A percentile compares a stretch with the other conserved stretches of the same genome.
Evolutionary conservation across 192 early-diverging fungal genomes (phyloP).

Genomic region (Helicostylum pulchrum): DNA sequence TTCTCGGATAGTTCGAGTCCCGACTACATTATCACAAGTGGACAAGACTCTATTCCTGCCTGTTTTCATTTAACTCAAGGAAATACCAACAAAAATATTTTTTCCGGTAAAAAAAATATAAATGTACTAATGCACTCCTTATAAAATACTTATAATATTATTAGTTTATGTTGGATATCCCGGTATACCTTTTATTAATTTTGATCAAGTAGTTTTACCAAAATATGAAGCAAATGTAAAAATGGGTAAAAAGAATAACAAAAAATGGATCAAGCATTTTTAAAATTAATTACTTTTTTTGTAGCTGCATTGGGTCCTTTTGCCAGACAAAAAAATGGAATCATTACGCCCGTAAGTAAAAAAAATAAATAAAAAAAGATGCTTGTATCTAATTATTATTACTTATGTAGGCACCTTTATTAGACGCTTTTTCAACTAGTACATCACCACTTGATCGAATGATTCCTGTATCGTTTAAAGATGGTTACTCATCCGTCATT

Average conservation of each 20-base stretch:
- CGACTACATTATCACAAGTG: constrained; percentile 24
- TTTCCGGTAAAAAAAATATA: constrained; percentile 27
- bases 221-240: constrained; percentile 33
- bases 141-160: no score
- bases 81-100: constrained; percentile 2
- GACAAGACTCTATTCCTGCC: constrained; percentile 26
- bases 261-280: background rate
- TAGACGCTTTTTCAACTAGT: background rate
- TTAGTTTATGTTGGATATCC: constrained; percentile 31
- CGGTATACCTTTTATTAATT: constrained; percentile 30
- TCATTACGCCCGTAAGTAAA: constrained; percentile 15
- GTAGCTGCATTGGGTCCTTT: constrained; percentile 29
- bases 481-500: constrained; percentile 8
- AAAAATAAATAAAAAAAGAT: background rate
- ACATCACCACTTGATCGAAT: background rate
- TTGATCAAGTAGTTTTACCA: constrained; percentile 33
- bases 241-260: constrained; percentile 21
- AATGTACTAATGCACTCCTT: no score
- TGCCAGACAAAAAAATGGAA: constrained; percentile 31
- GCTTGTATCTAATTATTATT: background rate
- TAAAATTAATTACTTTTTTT: background rate
- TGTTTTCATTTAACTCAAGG: constrained; percentile 13
- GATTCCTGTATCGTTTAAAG: background rate
- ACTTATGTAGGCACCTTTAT: constrained; percentile 8
- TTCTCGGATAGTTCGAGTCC: background rate